Conservation (phyloP, 2,329 filamentous ascomycete species). For the Penicillium thymicola region DNA sequence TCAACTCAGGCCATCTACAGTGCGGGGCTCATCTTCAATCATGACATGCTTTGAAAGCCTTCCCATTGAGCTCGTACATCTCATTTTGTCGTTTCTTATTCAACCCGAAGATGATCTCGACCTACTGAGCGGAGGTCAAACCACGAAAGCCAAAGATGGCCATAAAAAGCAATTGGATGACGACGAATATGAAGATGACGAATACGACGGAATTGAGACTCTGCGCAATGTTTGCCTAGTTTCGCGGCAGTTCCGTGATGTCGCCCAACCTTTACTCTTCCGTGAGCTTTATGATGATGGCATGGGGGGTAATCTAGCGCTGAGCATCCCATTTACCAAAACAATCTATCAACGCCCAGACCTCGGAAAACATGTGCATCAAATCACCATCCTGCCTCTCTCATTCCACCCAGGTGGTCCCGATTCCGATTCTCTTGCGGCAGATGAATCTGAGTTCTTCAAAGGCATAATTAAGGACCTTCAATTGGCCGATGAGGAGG, state of each 20-base stretch:
- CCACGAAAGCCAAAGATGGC: neutral
- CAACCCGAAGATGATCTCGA: neutral
- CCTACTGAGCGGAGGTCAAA: neutral
- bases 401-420: neutral
- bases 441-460: conserved; percentile 8
- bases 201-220: neutral
- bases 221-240: conserved; percentile 22
- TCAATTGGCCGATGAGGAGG: conserved; percentile 12
- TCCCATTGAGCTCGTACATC: conserved; percentile 20
- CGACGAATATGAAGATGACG: neutral
- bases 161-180: neutral
- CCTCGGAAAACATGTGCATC: conserved; percentile 18
- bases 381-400: conserved; percentile 3
- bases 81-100: conserved; percentile 14
- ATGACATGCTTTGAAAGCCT: conserved; percentile 20
- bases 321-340: conserved; percentile 12
- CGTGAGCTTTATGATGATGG: conserved; percentile 13
- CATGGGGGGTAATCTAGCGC: neutral
- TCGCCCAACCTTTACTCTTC: conserved; percentile 26
- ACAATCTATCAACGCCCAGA: conserved; percentile 16
- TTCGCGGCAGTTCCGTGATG: conserved; percentile 16
- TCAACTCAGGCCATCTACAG: neutral
- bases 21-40: neutral
- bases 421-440: neutral
- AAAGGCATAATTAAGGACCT: conserved; percentile 8